Evolutionary conservation across 805 yeast genomes (phyloP).

Genomic region (Saturnispora serradocipensis): DNA sequence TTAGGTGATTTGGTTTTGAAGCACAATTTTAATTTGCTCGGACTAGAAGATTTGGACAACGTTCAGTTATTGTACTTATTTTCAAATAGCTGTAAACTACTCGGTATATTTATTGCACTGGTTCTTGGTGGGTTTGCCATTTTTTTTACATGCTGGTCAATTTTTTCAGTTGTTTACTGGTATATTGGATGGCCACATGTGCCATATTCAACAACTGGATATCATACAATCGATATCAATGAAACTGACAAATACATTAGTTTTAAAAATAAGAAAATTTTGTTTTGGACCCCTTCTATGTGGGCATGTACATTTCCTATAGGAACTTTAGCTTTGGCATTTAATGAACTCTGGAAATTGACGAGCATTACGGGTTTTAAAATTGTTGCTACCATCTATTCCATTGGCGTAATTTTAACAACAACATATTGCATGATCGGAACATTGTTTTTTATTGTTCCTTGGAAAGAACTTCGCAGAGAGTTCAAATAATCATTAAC

Average conservation of each 20-base stretch:
- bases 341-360: slow-evolving; percentile 39
- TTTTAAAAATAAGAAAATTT: slow-evolving; percentile 19
- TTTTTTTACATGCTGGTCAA: slow-evolving; percentile 30
- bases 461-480: slow-evolving; percentile 13
- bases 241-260: slow-evolving; percentile 26
- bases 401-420: slow-evolving; percentile 39
- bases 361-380: slow-evolving; percentile 49
- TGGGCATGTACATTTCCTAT: slow-evolving; percentile 90
- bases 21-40: slow-evolving; percentile 1
- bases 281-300: slow-evolving; percentile 41
- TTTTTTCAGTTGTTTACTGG: slow-evolving; percentile 11
- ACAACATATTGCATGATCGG: slow-evolving; percentile 34
- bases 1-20: slow-evolving; percentile 12
- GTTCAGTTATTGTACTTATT: neutral
- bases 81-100: slow-evolving; percentile 4
- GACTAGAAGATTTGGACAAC: neutral
- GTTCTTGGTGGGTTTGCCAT: slow-evolving; percentile 26
- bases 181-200: slow-evolving; percentile 13
- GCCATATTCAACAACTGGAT: neutral
- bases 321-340: slow-evolving; percentile 69
- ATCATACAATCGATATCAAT: slow-evolving; percentile 25
- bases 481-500: neutral
- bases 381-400: slow-evolving; percentile 55
- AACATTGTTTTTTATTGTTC: slow-evolving; percentile 26
- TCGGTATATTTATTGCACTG: slow-evolving; percentile 17